Evolutionary conservation across 1,139 yeast species (phyloP).

Genomic region (Protomyces macrosporus): DNA sequence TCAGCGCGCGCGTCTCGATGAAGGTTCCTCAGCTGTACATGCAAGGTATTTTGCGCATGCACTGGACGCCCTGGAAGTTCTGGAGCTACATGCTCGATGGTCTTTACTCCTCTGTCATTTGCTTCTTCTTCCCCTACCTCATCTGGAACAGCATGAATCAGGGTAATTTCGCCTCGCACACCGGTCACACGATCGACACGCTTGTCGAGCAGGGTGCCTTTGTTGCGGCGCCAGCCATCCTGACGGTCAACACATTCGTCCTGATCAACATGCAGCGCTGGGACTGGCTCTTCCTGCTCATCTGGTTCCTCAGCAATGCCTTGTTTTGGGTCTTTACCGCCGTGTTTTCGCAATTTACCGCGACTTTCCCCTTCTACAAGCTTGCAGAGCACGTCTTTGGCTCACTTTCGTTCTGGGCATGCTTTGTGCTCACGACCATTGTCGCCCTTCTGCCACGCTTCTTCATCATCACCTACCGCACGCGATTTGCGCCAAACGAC

Average conservation of each 20-base stretch:
- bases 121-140: constrained; percentile 83
- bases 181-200: constrained; percentile 70
- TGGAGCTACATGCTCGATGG: constrained; percentile 86
- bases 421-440: constrained; percentile 63
- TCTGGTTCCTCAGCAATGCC: constrained; percentile 60
- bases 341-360: constrained; percentile 63
- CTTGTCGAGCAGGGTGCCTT: constrained; percentile 79
- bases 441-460: constrained; percentile 75
- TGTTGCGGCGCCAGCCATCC: constrained; percentile 72
- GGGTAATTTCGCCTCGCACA: constrained; percentile 42
- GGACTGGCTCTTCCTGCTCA: constrained; percentile 78
- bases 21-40: constrained; percentile 87
- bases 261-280: constrained; percentile 80
- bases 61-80: constrained; percentile 75
- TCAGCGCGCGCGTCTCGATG: constrained; percentile 69
- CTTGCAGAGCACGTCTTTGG: constrained; percentile 74
- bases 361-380: constrained; percentile 66
- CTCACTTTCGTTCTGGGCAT: constrained; percentile 72
- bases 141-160: constrained; percentile 55
- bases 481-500: constrained; percentile 66
- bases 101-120: constrained; percentile 73
- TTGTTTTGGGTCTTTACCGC: constrained; percentile 73
- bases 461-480: constrained; percentile 56
- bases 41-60: constrained; percentile 73
- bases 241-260: constrained; percentile 74